Evolutionary conservation across 768 basidiomycete genomes (phyloP), one percentile per base, ranked within the genome.

Genomic region (Mycena belliarum): DNA sequence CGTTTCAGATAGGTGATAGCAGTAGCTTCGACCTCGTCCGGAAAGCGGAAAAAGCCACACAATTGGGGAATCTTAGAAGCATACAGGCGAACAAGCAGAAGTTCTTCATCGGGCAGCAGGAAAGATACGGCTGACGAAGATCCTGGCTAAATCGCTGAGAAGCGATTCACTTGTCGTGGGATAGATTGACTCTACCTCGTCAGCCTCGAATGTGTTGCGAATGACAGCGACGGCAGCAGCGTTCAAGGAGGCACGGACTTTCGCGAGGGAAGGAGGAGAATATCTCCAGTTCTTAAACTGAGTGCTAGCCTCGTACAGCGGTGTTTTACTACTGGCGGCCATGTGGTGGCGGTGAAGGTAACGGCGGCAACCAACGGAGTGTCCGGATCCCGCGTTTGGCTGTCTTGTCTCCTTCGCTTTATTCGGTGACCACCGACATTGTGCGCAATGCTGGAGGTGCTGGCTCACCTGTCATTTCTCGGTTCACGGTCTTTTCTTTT

Each of bases 11-110:
- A 99, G 54, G 83, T 87, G 55, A 91, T 82, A 0, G 95, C 94
- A 4, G 96, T 98, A 0, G 93, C 91, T 71, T 95, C 92, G 8
- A 98, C 93, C 67, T 93, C 88, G 65, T 96, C 93, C 0, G 93
- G 89, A 69, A 96, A 91, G 44, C 87, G 84, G 67, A 97, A 95
- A 62, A 86, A 85, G 0, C 84, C 85, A 68, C 91, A 96, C 43
- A 97, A 78, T 65, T 89, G 87, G 1, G 88, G 79, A n/a, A 95
- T 85, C 73, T 94, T 95, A 45, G 85, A 82, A 60, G 90, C 77
- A 72, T 98, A 99, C 57, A 94, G 84, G 65, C 91, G 91, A 23
- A 98, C 91, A 40, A 99, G 83, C 11, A 91, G 75, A 41, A 85
- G 82, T 70, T 99, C 97, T 72, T 99, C 97, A 26, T 86, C 78